Conservation (phyloP, 306 rosid genomes). For the Pyrus bretschneideri region DNA sequence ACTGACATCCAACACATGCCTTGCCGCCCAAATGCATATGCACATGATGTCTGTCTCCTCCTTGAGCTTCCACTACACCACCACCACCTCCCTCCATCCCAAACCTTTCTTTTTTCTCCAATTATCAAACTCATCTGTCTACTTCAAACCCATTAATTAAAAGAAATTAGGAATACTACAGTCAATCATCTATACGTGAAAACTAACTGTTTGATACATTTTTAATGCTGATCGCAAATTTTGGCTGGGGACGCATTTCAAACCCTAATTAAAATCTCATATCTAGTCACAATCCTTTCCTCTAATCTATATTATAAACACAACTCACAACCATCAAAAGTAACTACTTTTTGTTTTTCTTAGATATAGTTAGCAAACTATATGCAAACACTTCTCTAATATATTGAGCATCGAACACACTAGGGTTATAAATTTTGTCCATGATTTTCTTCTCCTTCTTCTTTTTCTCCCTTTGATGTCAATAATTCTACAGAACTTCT, state of each 20-base stretch:
- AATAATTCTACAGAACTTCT: conserved; percentile 23
- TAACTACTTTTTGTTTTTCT: neutral
- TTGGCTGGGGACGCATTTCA: neutral
- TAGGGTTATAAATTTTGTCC: conserved; percentile 19
- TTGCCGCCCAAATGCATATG: conserved; percentile 63
- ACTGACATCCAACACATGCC: conserved; percentile 80
- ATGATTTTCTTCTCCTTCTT: neutral
- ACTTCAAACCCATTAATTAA: conserved; percentile 14
- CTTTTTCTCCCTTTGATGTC: conserved; percentile 11
- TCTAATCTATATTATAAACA: conserved; percentile 8
- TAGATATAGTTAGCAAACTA: conserved; percentile 46
- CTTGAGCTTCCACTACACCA: conserved; percentile 7
- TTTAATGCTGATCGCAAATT: no score
- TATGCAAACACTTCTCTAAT: conserved; percentile 30
- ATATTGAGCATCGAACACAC: conserved; percentile 10
- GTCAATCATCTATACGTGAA: neutral
- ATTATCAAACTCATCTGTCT: conserved; percentile 12
- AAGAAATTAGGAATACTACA: neutral
- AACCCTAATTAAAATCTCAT: conserved; percentile 7
- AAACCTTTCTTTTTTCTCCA: conserved; percentile 15
- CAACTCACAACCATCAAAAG: conserved; percentile 22
- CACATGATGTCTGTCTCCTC: conserved; percentile 70
- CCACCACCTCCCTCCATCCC: conserved; percentile 17
- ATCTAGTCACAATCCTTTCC: neutral
- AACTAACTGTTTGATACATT: no score